phyloP scores from a whole-genome alignment of 2,329 filamentous ascomycete genomes.

The Ophiostoma fasciatum region DNA sequence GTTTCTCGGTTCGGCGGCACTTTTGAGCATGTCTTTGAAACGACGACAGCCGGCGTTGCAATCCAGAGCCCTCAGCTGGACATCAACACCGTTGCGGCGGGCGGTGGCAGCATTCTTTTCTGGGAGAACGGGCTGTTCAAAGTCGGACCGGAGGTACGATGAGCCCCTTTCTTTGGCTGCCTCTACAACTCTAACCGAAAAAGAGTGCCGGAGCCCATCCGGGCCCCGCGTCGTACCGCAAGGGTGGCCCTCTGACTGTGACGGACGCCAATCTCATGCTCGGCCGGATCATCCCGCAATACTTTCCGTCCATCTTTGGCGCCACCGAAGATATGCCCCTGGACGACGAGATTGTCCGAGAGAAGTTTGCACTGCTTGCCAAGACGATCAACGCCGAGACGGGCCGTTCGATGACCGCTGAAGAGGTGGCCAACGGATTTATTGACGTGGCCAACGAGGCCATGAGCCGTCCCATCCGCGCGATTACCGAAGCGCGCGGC shows the following conservation, averaged over 20 bases:
- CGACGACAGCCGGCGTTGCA: constrained; percentile 59
- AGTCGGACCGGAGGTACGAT: constrained; percentile 47
- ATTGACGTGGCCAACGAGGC: constrained; percentile 79
- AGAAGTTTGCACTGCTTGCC: constrained; percentile 60
- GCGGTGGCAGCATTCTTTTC: constrained; percentile 70
- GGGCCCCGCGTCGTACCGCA: constrained; percentile 78
- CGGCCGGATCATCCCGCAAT: constrained; percentile 69
- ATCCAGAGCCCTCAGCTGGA: constrained; percentile 85
- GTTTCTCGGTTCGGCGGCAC: constrained; percentile 24
- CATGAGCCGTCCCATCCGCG: constrained; percentile 80
- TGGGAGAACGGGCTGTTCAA: constrained; percentile 79
- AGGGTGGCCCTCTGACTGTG: constrained; percentile 74
- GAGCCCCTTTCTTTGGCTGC: too few species aligned
- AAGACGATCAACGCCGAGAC: constrained; percentile 64
- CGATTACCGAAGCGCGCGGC: constrained; percentile 82
- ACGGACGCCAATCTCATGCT: constrained; percentile 80
- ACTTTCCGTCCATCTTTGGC: constrained; percentile 90
- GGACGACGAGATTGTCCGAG: constrained; percentile 59
- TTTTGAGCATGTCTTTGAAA: constrained; percentile 56
- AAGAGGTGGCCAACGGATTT: constrained; percentile 80
- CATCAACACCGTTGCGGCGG: constrained; percentile 87
- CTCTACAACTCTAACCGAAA: constrained; percentile 51
- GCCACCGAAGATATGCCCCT: constrained; percentile 70
- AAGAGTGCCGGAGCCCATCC: constrained; percentile 70
- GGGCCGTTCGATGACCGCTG: constrained; percentile 53